These are phyloP conservation scores for Cutaneotrichosporon daszewskae DNA, from an alignment of 1,284 basidiomycete species.

Conservation along the genomic window DNA sequence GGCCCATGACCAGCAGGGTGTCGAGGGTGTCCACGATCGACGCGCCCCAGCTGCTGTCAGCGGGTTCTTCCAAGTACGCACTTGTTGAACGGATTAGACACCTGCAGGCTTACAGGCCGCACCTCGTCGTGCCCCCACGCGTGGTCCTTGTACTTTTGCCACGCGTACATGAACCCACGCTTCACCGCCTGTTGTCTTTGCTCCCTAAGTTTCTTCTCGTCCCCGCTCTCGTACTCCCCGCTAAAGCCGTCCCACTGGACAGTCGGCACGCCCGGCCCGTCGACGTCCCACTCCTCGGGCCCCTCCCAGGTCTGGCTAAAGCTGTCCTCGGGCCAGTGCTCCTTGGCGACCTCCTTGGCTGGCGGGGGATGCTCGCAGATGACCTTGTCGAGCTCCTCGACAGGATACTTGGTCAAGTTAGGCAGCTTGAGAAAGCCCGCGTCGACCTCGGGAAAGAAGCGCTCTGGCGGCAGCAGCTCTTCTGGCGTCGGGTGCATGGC, in stretches of 20 bases:
- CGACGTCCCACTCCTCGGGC: slow-evolving; percentile 30
- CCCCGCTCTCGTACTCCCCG: slow-evolving; percentile 20
- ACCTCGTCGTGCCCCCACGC: slow-evolving; percentile 50
- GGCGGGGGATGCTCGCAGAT: slow-evolving; percentile 19
- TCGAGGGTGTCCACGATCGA: slow-evolving; percentile 76
- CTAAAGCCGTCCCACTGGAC: slow-evolving; percentile 25
- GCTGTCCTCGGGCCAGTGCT: slow-evolving; percentile 18
- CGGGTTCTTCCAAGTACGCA: slow-evolving; percentile 9
- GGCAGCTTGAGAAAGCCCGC: slow-evolving; percentile 20
- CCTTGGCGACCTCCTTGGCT: neutral
- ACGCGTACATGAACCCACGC: slow-evolving; percentile 45
- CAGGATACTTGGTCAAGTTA: slow-evolving; percentile 21
- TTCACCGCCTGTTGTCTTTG: slow-evolving; percentile 42
- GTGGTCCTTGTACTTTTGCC: slow-evolving; percentile 47
- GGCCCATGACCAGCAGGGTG: slow-evolving; percentile 79
- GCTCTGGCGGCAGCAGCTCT: slow-evolving; percentile 19
- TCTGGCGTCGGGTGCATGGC: slow-evolving; percentile 32
- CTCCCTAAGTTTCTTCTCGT: slow-evolving; percentile 24
- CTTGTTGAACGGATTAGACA: slow-evolving; percentile 44
- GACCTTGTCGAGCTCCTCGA: slow-evolving; percentile 23
- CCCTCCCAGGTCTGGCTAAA: slow-evolving; percentile 32
- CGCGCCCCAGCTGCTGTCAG: slow-evolving; percentile 65
- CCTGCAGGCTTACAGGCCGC: slow-evolving; percentile 27
- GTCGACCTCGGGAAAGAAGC: slow-evolving; percentile 35
- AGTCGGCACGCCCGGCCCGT: slow-evolving; percentile 17